These are phyloP conservation scores for Neostapfia colusana DNA, from an alignment of 176 grass and related monocot genomes.

Conservation along the genomic window DNA sequence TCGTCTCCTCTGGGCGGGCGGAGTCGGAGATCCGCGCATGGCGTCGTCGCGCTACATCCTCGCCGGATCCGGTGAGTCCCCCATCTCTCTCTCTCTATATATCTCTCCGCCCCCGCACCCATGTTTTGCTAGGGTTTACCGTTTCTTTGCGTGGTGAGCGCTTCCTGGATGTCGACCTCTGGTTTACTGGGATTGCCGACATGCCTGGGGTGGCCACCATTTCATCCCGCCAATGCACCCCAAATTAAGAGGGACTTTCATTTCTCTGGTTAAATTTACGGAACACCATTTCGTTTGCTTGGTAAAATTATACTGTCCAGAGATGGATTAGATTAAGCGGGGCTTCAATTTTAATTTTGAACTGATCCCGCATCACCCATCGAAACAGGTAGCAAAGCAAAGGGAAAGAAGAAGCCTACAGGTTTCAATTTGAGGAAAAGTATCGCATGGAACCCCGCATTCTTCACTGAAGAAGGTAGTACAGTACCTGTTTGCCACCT, in stretches of 20 bases:
- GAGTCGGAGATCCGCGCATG: slow-evolving; percentile 5
- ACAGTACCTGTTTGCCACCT: background rate
- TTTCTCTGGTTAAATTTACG: no score
- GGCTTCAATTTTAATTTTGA: no score
- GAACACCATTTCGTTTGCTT: no score
- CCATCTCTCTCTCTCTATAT: background rate
- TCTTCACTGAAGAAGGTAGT: slow-evolving; percentile 85
- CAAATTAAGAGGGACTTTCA: no score
- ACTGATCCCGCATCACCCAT: background rate
- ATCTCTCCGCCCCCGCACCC: background rate
- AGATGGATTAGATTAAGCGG: no score
- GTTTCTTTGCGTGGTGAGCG: background rate
- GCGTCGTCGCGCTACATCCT: slow-evolving; percentile 12
- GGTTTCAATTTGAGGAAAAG: slow-evolving; percentile 83
- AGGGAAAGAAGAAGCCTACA: slow-evolving; percentile 40
- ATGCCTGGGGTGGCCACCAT: background rate
- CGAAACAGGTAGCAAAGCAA: slow-evolving; percentile 41
- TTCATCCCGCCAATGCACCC: background rate
- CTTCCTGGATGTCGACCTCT: background rate
- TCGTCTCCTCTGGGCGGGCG: background rate
- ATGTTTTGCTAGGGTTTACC: background rate
- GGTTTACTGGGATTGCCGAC: background rate
- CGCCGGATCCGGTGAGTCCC: slow-evolving; percentile 31
- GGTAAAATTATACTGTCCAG: no score
- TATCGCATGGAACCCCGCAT: slow-evolving; percentile 91